phyloP scores from a whole-genome alignment of 2,329 filamentous ascomycete species.

The Cordyceps tenuipes region DNA sequence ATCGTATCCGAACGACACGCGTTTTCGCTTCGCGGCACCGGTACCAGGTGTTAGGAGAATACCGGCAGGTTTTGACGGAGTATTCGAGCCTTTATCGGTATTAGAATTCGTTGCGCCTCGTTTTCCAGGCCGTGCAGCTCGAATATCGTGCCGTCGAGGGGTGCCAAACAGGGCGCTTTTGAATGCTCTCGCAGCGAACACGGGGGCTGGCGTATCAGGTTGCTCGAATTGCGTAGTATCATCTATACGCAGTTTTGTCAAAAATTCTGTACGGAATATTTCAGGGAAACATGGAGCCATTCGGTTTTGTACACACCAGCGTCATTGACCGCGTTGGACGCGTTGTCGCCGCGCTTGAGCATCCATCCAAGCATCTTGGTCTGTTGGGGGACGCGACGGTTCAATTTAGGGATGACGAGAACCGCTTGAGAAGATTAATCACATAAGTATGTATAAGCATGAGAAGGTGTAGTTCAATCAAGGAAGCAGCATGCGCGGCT shows the following conservation, averaged over 20 bases:
- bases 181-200: slow-evolving; percentile 58
- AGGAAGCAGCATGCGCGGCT: slow-evolving; percentile 1
- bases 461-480: background rate
- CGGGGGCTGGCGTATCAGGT: slow-evolving; percentile 57
- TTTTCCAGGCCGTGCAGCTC: slow-evolving; percentile 16
- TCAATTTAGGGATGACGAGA: background rate
- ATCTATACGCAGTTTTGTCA: slow-evolving; percentile 17
- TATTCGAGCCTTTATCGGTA: slow-evolving; percentile 27
- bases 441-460: background rate
- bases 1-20: slow-evolving; percentile 56
- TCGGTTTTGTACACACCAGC: slow-evolving; percentile 19
- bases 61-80: slow-evolving; percentile 44
- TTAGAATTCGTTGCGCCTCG: slow-evolving; percentile 18
- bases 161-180: slow-evolving; percentile 57
- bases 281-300: background rate
- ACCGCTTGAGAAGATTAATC: too few relatives aligned
- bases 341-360: slow-evolving; percentile 37
- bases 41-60: slow-evolving; percentile 59
- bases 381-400: too few relatives aligned
- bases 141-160: slow-evolving; percentile 33
- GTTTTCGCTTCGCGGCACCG: slow-evolving; percentile 51
- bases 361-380: slow-evolving; percentile 51
- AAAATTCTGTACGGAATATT: background rate
- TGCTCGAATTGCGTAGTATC: slow-evolving; percentile 43
- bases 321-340: slow-evolving; percentile 24